Percentiles rank a stretch among this genome's conserved stretches.
Conservation (phyloP, 1,139 yeast genomes). For the Sugiyamaella novakii region DNA sequence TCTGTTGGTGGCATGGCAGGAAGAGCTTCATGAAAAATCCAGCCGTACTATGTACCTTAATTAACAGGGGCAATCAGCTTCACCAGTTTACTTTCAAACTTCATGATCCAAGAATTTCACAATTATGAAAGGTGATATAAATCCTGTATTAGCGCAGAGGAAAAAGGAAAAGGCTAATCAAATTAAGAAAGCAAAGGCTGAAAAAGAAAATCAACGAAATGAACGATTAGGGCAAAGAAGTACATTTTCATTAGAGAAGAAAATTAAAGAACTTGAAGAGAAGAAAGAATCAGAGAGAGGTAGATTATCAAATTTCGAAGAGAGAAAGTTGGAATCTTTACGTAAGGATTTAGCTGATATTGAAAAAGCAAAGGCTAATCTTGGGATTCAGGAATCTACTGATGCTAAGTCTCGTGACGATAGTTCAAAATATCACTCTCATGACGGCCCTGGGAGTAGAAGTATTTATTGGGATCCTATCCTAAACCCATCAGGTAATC, state of each 20-base stretch:
- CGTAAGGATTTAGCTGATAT: conserved; percentile 30
- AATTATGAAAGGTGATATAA: conserved; percentile 21
- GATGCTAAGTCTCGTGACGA: conserved; percentile 1
- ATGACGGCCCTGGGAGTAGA: conserved; percentile 22
- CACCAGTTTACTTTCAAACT: background rate
- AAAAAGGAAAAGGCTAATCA: conserved; percentile 38
- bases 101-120: background rate
- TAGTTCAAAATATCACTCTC: conserved; percentile 11
- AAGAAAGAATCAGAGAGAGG: conserved; percentile 8
- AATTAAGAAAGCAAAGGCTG: conserved; percentile 36
- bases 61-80: background rate
- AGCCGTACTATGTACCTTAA: background rate
- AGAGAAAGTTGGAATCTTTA: conserved; percentile 26
- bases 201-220: conserved; percentile 28
- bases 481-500: conserved; percentile 35
- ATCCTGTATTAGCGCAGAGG: conserved; percentile 34
- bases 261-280: conserved; percentile 29
- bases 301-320: conserved; percentile 6
- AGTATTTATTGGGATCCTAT: conserved; percentile 38
- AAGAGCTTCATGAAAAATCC: too few relatives aligned
- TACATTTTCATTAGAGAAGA: conserved; percentile 28
- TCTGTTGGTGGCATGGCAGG: too few relatives aligned
- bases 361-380: conserved; percentile 31
- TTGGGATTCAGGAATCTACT: conserved; percentile 28
- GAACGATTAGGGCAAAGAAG: conserved; percentile 30